Conservation (phyloP, 345 rosid genomes). For the Linum usitatissimum region DNA sequence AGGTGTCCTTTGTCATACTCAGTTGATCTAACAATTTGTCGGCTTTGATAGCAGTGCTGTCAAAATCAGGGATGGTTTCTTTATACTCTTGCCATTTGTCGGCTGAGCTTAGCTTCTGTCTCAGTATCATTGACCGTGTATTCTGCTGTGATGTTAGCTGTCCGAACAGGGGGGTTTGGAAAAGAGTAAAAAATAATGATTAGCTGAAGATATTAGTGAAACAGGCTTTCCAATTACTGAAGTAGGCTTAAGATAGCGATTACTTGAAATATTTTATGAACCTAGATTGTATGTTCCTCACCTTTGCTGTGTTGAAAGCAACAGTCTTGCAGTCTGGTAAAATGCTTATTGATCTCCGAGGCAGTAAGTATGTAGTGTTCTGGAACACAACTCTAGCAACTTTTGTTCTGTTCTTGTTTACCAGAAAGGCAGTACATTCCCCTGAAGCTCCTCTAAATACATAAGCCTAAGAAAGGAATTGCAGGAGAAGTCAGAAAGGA, state of each 20-base stretch:
- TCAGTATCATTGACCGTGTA: constrained; percentile 38
- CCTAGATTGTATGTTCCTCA: not conserved
- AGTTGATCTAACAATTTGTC: constrained; percentile 52
- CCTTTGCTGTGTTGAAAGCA: constrained; percentile 68
- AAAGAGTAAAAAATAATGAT: not conserved
- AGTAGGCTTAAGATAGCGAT: not conserved
- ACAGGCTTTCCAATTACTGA: not conserved
- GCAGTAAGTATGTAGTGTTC: constrained; percentile 39
- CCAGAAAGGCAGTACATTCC: constrained; percentile 59
- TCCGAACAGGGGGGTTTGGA: not conserved
- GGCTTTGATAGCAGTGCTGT: constrained; percentile 36
- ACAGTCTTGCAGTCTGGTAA: constrained; percentile 65
- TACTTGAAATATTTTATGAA: not conserved
- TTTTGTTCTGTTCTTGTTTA: constrained; percentile 31
- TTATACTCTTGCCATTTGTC: constrained; percentile 42
- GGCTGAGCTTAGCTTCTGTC: constrained; percentile 25
- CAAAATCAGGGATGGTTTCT: constrained; percentile 45
- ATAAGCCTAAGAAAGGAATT: constrained; percentile 36
- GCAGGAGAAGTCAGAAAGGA: not conserved
- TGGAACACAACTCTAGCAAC: constrained; percentile 31
- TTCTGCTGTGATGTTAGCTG: constrained; percentile 44
- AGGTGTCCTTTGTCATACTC: constrained; percentile 54
- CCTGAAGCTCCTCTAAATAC: constrained; percentile 34
- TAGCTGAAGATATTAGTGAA: not conserved
- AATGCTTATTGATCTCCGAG: constrained; percentile 55